These are phyloP conservation scores for Fusarium guadeloupense DNA, from an alignment of 2,329 filamentous ascomycete species.

Conservation along the genomic window DNA sequence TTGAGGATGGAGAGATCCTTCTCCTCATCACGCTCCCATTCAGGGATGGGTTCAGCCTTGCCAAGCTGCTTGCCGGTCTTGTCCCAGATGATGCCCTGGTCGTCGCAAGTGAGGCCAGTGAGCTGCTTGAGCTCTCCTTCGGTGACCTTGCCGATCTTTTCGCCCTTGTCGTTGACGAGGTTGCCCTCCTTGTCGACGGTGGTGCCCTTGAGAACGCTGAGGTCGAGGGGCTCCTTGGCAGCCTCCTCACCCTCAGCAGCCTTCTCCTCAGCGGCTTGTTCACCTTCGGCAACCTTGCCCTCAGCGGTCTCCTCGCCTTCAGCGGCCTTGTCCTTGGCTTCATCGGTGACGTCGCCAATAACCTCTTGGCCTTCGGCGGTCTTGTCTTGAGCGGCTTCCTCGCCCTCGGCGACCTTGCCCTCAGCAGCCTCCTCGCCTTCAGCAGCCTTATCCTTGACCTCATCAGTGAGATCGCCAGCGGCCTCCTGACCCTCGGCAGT, in stretches of 20 bases:
- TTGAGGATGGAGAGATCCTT: slow-evolving; percentile 34
- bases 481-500: slow-evolving; percentile 4
- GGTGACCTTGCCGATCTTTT: slow-evolving; percentile 67
- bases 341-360: neutral
- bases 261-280: slow-evolving; percentile 15
- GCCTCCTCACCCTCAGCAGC: slow-evolving; percentile 23
- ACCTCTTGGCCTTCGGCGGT: slow-evolving; percentile 3
- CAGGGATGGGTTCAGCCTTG: slow-evolving; percentile 70
- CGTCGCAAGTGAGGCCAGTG: slow-evolving; percentile 71
- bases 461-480: slow-evolving; percentile 29
- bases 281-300: slow-evolving; percentile 2
- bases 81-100: slow-evolving; percentile 74
- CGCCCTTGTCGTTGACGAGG: slow-evolving; percentile 62
- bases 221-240: slow-evolving; percentile 29
- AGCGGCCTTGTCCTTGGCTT: slow-evolving; percentile 4
- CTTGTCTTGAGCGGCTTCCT: slow-evolving; percentile 15
- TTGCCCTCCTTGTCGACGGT: slow-evolving; percentile 62
- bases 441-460: slow-evolving; percentile 37
- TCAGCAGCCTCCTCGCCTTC: neutral
- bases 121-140: slow-evolving; percentile 71
- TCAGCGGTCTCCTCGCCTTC: neutral
- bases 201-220: slow-evolving; percentile 32
- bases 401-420: neutral
- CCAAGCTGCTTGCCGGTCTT: slow-evolving; percentile 70
- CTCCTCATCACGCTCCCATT: slow-evolving; percentile 58